Base-by-base conservation (phyloP, 2,329 filamentous ascomycete species). In the Stemphylium lycopersici region DNA sequence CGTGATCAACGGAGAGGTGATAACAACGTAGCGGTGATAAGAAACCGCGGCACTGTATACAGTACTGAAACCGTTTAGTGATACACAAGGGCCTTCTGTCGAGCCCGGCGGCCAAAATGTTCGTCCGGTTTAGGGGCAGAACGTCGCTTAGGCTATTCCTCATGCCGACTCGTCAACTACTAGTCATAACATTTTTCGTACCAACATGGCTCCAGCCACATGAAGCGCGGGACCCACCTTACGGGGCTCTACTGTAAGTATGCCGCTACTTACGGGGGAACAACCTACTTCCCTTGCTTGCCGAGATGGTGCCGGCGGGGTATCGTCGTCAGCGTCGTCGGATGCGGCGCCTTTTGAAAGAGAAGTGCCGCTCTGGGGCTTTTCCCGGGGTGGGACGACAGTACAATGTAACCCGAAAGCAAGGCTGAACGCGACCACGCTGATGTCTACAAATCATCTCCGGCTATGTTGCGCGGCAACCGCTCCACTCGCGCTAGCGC, bases 81-180 rank as follows among this genome's bases (percentile, higher is more conserved):
- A 47, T 49, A 22, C 38, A 36, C 26, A n/a, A 24, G 24, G 26
- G 15, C 10, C 6, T 6, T 6, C 32, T 11, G 26, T 8, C 13
- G 40, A 18, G 31, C 36, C 32, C 16, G 20, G 22, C 26, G 24
- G 29, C 7, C 15, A 20, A 43, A 20, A 38, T 18, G n/a, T 42
- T 38, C n/a, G 24, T 48, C 32, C 50, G 37, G 32, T 43, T 34
- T 38, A 38, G 22, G 24, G 16, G 32, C 11, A 18, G 22, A 16
- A 42, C 13, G 18, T 12, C 32, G 4, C 10, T 12, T 11, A n/a
- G n/a, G 11, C 44, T 49, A 48, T 13, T 32, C 49, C 46, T 3
- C 6, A 48, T 29, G 15, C 2, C 49, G 48, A 31, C 33, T 44
- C 53, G 20, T 48, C 18, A n/a, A 44, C 41, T 43, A 43, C 53